Conservation (phyloP, 139 green algal genomes). For the Coccomyxa sp. region DNA sequence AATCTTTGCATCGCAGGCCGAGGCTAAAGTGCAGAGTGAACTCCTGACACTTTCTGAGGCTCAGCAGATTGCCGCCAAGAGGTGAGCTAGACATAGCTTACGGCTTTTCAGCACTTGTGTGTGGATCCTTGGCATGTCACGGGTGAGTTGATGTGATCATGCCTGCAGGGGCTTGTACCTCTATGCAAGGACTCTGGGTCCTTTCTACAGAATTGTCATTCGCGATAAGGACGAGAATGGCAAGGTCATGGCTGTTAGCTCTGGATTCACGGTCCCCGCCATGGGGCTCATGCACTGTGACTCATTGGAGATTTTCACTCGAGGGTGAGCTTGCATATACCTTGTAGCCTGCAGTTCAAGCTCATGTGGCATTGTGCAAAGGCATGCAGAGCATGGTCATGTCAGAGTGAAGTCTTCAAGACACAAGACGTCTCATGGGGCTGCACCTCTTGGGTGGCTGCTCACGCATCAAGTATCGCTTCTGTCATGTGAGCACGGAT, state of each 20-base stretch:
- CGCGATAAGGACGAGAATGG: constrained; percentile 29
- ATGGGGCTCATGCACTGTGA: constrained; percentile 76
- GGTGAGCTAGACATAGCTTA: neutral
- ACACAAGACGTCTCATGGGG: too few relatives aligned
- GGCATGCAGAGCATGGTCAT: neutral
- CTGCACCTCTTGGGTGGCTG: too few relatives aligned
- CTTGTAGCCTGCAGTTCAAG: neutral
- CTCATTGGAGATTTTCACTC: constrained; percentile 62
- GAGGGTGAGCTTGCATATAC: constrained; percentile 8
- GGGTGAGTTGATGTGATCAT: neutral
- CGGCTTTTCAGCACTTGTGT: neutral
- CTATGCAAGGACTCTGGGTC: constrained; percentile 41
- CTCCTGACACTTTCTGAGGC: constrained; percentile 5
- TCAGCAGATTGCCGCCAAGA: constrained; percentile 14
- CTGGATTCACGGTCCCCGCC: constrained; percentile 60
- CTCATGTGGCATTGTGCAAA: too few relatives aligned
- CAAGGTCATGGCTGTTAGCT: constrained; percentile 44
- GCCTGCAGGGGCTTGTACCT: neutral
- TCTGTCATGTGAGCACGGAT: too few relatives aligned
- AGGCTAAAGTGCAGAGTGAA: neutral
- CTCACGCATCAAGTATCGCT: too few relatives aligned
- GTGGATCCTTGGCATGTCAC: neutral
- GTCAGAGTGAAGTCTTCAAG: neutral
- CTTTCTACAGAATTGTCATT: constrained; percentile 56
- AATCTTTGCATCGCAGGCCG: too few relatives aligned